Conservation (phyloP, 2,329 filamentous ascomycete genomes). For the Akanthomyces lecanii region DNA sequence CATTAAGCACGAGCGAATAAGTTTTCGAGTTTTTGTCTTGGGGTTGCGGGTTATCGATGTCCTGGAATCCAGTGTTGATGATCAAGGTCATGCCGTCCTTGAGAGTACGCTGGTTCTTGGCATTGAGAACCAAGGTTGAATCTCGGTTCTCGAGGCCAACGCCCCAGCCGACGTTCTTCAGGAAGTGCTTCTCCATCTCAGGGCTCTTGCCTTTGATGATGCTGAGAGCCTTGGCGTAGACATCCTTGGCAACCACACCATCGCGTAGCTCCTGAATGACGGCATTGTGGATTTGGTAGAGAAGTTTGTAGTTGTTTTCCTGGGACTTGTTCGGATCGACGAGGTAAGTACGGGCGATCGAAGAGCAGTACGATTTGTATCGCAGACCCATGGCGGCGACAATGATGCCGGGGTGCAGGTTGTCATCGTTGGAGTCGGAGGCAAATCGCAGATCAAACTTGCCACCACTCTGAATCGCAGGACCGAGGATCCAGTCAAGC, state of each 20-base stretch:
- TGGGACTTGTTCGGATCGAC: slow-evolving; percentile 97
- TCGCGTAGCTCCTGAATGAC: slow-evolving; percentile 88
- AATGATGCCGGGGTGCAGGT: slow-evolving; percentile 87
- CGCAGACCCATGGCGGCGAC: slow-evolving; percentile 86
- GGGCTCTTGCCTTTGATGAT: slow-evolving; percentile 87
- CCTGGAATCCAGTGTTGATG: slow-evolving; percentile 83
- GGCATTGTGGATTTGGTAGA: slow-evolving; percentile 79
- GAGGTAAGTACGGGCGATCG: slow-evolving; percentile 88
- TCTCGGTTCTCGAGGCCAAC: slow-evolving; percentile 92
- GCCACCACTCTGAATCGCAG: slow-evolving; percentile 90
- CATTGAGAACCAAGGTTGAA: slow-evolving; percentile 75
- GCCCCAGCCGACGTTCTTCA: slow-evolving; percentile 86
- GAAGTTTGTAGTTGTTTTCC: slow-evolving; percentile 87
- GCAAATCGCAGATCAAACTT: slow-evolving; percentile 87
- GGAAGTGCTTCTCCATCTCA: slow-evolving; percentile 89
- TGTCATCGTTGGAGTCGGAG: slow-evolving; percentile 72
- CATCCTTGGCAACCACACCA: slow-evolving; percentile 78
- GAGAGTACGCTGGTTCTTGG: slow-evolving; percentile 75
- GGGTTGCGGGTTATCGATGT: slow-evolving; percentile 79
- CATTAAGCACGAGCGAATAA: slow-evolving; percentile 86
- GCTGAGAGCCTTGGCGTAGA: slow-evolving; percentile 81
- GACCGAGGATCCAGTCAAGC: slow-evolving; percentile 90
- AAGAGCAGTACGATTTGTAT: slow-evolving; percentile 93
- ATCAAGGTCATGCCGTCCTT: slow-evolving; percentile 97
- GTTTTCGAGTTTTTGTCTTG: slow-evolving; percentile 86